Evolutionary conservation across 108 stramenopile genomes (phyloP), one percentile per base, ranked within the genome.

Genomic region (Pseudonitzschia delicatissima): DNA sequence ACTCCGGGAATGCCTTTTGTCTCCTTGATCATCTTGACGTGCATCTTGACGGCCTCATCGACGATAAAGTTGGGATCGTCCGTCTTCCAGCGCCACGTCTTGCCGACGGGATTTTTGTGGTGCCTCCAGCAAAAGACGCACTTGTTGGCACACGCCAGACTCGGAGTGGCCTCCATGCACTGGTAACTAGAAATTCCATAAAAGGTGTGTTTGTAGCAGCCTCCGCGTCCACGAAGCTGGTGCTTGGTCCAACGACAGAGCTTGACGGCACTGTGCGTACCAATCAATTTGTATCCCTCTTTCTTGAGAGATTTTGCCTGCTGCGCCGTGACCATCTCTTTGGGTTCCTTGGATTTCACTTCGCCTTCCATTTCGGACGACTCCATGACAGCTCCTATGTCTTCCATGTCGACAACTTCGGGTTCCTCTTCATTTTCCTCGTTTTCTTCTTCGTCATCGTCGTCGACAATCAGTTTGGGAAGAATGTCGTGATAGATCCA

Each of bases 111-210:
- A 67, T 98, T 98, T 72, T 98, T 98, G 81, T 96, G 94, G 73
- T 98, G 98, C 49, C 98, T 65, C 98, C 98, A 98, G 79, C 98
- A 98, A 80, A 98, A 98, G 33, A 94, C 94, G 77, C 98, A 98
- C 76, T 96, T 97, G 79, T 97, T 97, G 47, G 96, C 98, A 79
- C 98, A 98, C 17, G 96, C 94, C 44, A 98, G 62, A 53, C 80
- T 81, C 15, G 96, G 94, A 8, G 97, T 98, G 8, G 94, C 93
- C 71, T 98, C 97, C 96, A 98, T 98, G 74, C 96, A 98, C 74
- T 98, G 96, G 68, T 98, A 97, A 18, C 78, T 81, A 5, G 95
- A 96, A 64, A 98, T 98, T 1, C 96, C 97, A 60, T 98, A 98
- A 66, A 93, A 95, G 26, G 92, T 96, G 76, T 98, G 97, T 64